A percentile compares a stretch with the other conserved stretches of the same genome.
Conservation (phyloP, 129 eudicot genomes). For the Heracleum sosnowskyi region DNA sequence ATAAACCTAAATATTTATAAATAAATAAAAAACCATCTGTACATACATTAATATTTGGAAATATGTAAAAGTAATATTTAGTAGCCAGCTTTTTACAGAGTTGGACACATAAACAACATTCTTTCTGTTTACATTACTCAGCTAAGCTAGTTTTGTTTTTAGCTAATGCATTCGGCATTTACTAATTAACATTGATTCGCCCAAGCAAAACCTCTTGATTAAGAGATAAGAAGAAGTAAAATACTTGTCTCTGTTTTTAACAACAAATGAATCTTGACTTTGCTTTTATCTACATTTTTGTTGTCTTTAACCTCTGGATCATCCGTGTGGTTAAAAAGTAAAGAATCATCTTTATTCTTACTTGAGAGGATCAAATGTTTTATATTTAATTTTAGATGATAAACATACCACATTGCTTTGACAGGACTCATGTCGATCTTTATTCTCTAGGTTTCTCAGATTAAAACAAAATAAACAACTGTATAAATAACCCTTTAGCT, state of each 20-base stretch:
- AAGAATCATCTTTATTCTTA: not conserved
- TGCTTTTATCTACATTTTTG: not conserved
- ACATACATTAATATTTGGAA: not conserved
- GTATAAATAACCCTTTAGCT: not conserved
- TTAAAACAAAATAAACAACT: not conserved
- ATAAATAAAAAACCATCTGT: no score
- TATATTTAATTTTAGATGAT: not conserved
- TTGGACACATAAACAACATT: not conserved
- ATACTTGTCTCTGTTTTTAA: not conserved
- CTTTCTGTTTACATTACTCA: not conserved
- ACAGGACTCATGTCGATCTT: not conserved
- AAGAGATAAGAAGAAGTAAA: not conserved
- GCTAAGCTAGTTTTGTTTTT: not conserved
- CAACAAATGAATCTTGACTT: not conserved
- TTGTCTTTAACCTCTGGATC: not conserved
- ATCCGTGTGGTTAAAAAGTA: not conserved
- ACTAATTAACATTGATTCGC: not conserved
- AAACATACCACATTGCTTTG: not conserved
- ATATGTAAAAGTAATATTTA: not conserved
- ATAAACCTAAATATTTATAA: no score
- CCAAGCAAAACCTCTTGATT: not conserved
- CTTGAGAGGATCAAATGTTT: not conserved
- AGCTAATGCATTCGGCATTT: not conserved
- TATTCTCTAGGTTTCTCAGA: conserved; percentile 7
- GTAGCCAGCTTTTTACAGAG: not conserved